Evolutionary conservation across 345 rosid genomes (phyloP).

Genomic region (Rhodomyrtus tomentosa): DNA sequence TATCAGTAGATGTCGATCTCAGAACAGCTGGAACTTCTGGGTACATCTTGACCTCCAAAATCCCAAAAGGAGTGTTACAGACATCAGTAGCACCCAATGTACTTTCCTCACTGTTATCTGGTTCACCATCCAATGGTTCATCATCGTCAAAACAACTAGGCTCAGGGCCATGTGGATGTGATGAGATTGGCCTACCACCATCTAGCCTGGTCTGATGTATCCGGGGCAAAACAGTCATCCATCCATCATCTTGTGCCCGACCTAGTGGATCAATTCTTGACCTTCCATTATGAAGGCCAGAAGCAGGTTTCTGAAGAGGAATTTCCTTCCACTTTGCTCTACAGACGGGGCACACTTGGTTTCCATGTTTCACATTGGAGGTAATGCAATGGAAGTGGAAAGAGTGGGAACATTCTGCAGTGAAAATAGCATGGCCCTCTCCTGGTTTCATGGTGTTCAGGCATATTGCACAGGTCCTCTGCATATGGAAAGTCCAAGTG

Average conservation of each 20-base stretch:
- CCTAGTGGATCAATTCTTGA: conserved; percentile 30
- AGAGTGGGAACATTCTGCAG: conserved; percentile 95
- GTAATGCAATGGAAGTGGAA: conserved; percentile 96
- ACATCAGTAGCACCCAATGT: conserved; percentile 3
- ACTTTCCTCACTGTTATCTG: conserved; percentile 14
- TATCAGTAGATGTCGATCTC: conserved; percentile 33
- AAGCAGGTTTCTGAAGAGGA: conserved; percentile 53
- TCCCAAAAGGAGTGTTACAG: conserved; percentile 16
- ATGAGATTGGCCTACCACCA: conserved; percentile 31
- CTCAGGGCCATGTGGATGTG: conserved; percentile 38
- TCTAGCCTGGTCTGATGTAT: conserved; percentile 41
- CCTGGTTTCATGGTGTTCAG: conserved; percentile 69
- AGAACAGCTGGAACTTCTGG: conserved; percentile 63
- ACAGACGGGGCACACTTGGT: conserved; percentile 88
- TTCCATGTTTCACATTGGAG: conserved; percentile 87
- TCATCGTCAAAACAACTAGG: conserved; percentile 75
- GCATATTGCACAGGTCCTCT: conserved; percentile 90
- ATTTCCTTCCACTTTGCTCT: conserved; percentile 89
- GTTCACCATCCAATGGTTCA: conserved; percentile 43
- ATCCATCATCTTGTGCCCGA: conserved; percentile 47
- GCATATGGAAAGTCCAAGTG: conserved; percentile 18
- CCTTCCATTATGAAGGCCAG: conserved; percentile 23
- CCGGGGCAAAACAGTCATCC: conserved; percentile 46
- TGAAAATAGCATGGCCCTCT: conserved; percentile 84
- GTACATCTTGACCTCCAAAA: conserved; percentile 44